Evolutionary conservation across 2,329 filamentous ascomycete species (phyloP).

Genomic region (Paraphoma chrysanthemicola): DNA sequence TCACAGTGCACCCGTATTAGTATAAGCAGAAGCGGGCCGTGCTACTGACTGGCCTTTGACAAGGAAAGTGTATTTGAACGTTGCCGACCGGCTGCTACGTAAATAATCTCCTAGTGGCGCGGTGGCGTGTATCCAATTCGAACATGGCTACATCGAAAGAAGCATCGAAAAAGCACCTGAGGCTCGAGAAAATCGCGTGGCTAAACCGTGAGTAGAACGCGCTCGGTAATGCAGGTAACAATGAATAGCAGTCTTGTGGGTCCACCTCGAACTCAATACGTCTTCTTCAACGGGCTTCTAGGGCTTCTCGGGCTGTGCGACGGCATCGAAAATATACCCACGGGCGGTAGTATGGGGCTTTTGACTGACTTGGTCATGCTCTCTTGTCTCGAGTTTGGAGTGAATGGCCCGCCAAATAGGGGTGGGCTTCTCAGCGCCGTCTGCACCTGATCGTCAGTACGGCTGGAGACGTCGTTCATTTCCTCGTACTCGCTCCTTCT

Average conservation of each 20-base stretch:
- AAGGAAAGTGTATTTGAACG: too few relatives aligned
- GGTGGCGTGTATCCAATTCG: neutral
- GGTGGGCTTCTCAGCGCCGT: conserved; percentile 32
- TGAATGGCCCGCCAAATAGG: conserved; percentile 15
- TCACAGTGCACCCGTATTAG: too few relatives aligned
- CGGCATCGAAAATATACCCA: conserved; percentile 37
- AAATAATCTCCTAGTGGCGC: neutral
- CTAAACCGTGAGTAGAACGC: neutral
- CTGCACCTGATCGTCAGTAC: conserved; percentile 29
- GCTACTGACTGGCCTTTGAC: too few relatives aligned
- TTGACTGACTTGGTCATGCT: conserved; percentile 12
- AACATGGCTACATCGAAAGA: too few relatives aligned
- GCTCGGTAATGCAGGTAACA: neutral
- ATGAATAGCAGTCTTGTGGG: neutral
- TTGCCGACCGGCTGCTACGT: too few relatives aligned
- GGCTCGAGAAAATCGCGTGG: neutral
- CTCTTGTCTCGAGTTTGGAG: conserved; percentile 18
- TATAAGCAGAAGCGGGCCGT: too few relatives aligned
- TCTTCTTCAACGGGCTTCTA: conserved; percentile 33
- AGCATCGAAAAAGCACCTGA: too few relatives aligned
- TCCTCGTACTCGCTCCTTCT: conserved; percentile 50
- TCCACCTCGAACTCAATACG: conserved; percentile 15
- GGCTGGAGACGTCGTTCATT: conserved; percentile 22
- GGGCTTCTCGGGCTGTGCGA: conserved; percentile 28
- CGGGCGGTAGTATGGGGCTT: conserved; percentile 31